These are phyloP conservation scores for Didymella keratinophila DNA, from an alignment of 2,329 filamentous ascomycete genomes.

Conservation along the genomic window DNA sequence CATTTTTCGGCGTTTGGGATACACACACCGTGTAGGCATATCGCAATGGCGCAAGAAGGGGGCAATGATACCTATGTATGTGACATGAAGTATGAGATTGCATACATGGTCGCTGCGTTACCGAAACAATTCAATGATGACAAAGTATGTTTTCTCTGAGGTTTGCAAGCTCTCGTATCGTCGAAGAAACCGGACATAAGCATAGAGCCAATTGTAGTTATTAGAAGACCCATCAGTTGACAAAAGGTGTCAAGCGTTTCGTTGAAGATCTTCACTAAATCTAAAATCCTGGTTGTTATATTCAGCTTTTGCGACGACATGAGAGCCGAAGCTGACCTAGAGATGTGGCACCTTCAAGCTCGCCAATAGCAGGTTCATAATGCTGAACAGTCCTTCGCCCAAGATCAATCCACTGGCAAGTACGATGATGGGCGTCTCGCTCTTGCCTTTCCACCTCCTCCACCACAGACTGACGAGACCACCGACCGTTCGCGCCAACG, in stretches of 20 bases:
- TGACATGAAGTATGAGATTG: not conserved
- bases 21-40: not conserved
- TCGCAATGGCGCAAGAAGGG: not conserved
- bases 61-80: not conserved
- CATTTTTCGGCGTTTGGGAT: conserved; percentile 2
- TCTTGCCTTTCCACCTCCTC: conserved; percentile 44
- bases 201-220: no score
- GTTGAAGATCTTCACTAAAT: no score
- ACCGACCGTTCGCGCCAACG: conserved; percentile 83
- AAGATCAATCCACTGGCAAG: conserved; percentile 89
- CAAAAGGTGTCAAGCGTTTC: no score
- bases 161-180: no score
- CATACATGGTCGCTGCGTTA: not conserved
- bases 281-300: no score
- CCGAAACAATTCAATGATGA: not conserved
- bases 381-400: conserved; percentile 26
- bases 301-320: no score
- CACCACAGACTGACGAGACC: conserved; percentile 57
- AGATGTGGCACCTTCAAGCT: conserved; percentile 49
- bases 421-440: conserved; percentile 84
- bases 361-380: conserved; percentile 80
- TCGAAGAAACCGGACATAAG: no score
- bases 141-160: no score
- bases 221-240: no score
- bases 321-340: not conserved